Conservation (phyloP, 352 stramenopile species). For the Elongisporangium anandrum region DNA sequence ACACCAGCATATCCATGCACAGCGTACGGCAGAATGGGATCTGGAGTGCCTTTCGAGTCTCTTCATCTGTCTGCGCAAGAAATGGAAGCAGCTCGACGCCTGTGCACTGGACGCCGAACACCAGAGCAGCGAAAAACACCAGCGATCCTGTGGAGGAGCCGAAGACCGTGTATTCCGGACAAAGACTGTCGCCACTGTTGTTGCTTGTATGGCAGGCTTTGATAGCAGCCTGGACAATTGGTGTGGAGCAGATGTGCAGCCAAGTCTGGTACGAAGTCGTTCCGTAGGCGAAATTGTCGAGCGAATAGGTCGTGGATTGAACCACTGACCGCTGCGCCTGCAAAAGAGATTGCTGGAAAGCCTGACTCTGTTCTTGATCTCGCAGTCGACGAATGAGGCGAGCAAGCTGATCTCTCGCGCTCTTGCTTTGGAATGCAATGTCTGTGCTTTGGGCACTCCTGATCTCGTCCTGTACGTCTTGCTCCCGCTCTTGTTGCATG, state of each 20-base stretch:
- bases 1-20: constrained; percentile 37
- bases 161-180: constrained; percentile 28
- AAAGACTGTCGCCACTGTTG: not conserved
- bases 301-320: constrained; percentile 18
- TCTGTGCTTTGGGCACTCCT: not conserved
- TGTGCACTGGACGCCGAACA: constrained; percentile 16
- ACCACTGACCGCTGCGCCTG: constrained; percentile 15
- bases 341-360: constrained; percentile 25
- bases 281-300: constrained; percentile 52
- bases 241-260: constrained; percentile 21
- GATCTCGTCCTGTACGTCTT: not conserved
- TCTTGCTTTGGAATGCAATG: no score
- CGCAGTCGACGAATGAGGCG: constrained; percentile 19
- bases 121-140: constrained; percentile 40
- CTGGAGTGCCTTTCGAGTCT: constrained; percentile 8
- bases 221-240: constrained; percentile 11
- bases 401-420: no score
- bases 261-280: constrained; percentile 49
- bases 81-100: constrained; percentile 56
- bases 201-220: not conserved
- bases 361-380: constrained; percentile 22
- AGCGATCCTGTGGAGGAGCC: constrained; percentile 54
- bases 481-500: no score
- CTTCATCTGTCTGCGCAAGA: constrained; percentile 22
- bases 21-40: constrained; percentile 21